Base-by-base conservation (phyloP, 495 filamentous ascomycete species). In the Daldinia caldariorum region DNA sequence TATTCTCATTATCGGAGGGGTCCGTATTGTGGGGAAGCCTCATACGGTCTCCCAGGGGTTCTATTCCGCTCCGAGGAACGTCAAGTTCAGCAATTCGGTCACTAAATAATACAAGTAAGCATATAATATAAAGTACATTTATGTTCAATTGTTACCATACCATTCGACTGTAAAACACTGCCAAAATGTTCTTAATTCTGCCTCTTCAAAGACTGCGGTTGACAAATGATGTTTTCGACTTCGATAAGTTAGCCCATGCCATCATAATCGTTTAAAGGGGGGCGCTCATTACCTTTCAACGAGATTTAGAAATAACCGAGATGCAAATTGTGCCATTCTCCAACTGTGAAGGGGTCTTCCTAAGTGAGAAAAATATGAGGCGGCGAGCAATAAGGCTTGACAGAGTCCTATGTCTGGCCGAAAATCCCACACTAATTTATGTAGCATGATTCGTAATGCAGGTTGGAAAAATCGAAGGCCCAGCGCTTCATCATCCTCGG, bases 101-200 rank as follows among this genome's bases (percentile, higher is more conserved):
- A 58, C 76, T 78, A 43, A 1, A 41, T 20, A 45, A 43, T 6
- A 35, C 4, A n/a, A 34, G 54, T 65, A 61, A 70, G 37, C 32
- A 59, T 34, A 26, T 1, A 43, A 26, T 14, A 22, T 37, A 50
- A 4, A 4, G 12, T 7, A 14, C 13, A 34, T 3, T 51, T 1
- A 22, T 47, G 29, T 26, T 14, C 14, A 16, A 12, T 29, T 18
- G 26, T 1, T 66, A 13, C 12, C 63, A 29, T 66, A 77, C 76
- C 78, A 80, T 71, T 80, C 78, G 3, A 79, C 69, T 63, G 78
- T 77, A 57, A 79, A 80, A 50, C 77, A 79, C 13, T 76, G 74
- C 78, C 78, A 80, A 51, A 77, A 80, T 38, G 76, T 72, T 22
- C 78, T 72, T 53, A 76, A 63, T 16, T 73, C 68, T 12, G 53